phyloP scores from a whole-genome alignment of 2,329 filamentous ascomycete species.

The Fonsecaea erecta region DNA sequence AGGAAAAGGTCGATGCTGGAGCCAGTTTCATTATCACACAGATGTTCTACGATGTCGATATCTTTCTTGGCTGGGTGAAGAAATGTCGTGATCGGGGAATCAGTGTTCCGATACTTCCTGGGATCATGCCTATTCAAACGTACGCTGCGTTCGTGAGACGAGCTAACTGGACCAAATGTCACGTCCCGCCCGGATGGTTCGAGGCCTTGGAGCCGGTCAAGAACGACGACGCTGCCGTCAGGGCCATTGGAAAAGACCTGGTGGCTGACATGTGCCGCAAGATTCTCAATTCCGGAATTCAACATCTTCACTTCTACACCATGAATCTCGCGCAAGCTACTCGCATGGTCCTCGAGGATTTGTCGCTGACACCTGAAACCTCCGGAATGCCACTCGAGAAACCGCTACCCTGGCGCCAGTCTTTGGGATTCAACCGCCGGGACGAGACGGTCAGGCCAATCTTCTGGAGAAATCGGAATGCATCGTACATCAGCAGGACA shows the following conservation, averaged over 20 bases:
- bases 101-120: constrained; percentile 78
- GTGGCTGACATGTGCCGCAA: constrained; percentile 89
- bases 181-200: constrained; percentile 80
- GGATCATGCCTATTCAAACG: constrained; percentile 93
- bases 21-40: constrained; percentile 95
- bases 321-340: constrained; percentile 98
- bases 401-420: constrained; percentile 94
- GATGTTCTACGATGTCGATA: constrained; percentile 99
- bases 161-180: constrained; percentile 88
- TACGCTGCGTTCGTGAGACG: constrained; percentile 90
- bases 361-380: constrained; percentile 77
- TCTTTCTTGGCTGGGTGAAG: constrained; percentile 87
- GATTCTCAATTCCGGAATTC: constrained; percentile 79
- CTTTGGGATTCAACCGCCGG: constrained; percentile 82
- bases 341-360: constrained; percentile 88
- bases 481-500: constrained; percentile 91
- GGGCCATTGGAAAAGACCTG: constrained; percentile 83
- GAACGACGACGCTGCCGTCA: constrained; percentile 91
- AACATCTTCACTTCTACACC: constrained; percentile 96
- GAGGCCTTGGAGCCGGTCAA: constrained; percentile 86
- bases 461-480: constrained; percentile 97
- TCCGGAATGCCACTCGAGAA: constrained; percentile 77
- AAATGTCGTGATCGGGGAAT: constrained; percentile 87
- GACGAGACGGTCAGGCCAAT: constrained; percentile 96
- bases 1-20: constrained; percentile 95